Percentiles rank a stretch among this genome's conserved stretches.
phyloP scores from a whole-genome alignment of 2,329 filamentous ascomycete genomes.

The Paecilomyces sp. region DNA sequence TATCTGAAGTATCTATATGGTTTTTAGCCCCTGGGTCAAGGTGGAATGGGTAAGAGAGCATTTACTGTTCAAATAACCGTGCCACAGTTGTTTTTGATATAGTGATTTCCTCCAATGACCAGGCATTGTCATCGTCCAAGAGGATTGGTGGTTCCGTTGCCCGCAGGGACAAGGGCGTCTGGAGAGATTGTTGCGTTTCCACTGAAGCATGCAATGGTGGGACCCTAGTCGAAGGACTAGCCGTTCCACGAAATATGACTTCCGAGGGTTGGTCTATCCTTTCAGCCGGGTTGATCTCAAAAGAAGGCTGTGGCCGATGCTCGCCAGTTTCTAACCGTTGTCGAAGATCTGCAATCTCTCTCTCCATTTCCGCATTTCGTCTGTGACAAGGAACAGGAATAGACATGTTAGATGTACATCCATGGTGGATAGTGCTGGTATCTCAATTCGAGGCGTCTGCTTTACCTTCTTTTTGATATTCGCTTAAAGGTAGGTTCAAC shows the following conservation, averaged over 20 bases:
- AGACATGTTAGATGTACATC: neutral
- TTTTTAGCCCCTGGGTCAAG: conserved; percentile 18
- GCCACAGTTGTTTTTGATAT: conserved; percentile 30
- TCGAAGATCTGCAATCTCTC: conserved; percentile 45
- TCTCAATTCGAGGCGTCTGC: neutral
- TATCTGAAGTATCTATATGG: conserved; percentile 51
- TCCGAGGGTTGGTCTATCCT: conserved; percentile 27
- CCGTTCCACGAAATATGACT: conserved; percentile 23
- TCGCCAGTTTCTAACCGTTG: conserved; percentile 33
- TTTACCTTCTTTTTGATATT: conserved; percentile 51
- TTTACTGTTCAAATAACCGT: conserved; percentile 39
- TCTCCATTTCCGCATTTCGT: conserved; percentile 57
- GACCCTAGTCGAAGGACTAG: conserved; percentile 19
- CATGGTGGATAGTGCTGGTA: too few relatives aligned
- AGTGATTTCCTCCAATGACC: conserved; percentile 43
- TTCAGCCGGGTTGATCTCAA: conserved; percentile 20
- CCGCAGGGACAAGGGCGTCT: conserved; percentile 25
- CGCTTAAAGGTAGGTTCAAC: conserved; percentile 62
- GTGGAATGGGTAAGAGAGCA: neutral
- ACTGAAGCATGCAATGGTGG: conserved; percentile 26
- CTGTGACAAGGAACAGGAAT: conserved; percentile 26
- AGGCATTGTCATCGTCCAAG: conserved; percentile 33
- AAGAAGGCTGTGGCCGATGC: conserved; percentile 15
- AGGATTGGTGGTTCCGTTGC: conserved; percentile 23
- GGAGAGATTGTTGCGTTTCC: conserved; percentile 23